Percentiles rank a stretch among this genome's conserved stretches.
phyloP scores from a whole-genome alignment of 73 alveolate genomes.

The Paramecium bursaria region DNA sequence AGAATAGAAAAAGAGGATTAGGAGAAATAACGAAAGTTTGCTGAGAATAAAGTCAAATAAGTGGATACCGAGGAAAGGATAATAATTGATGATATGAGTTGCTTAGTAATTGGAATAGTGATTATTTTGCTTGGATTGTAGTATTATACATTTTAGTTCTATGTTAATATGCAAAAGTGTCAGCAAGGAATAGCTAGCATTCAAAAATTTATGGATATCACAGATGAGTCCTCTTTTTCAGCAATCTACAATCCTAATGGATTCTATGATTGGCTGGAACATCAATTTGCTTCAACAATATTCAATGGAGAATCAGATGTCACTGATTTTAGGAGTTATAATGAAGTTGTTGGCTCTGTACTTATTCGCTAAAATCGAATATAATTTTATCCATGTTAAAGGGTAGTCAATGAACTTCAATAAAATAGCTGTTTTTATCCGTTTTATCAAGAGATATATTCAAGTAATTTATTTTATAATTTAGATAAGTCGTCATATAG shows the following conservation, averaged over 20 bases:
- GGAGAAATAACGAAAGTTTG: neutral
- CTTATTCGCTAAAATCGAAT: neutral
- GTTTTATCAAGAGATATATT: neutral
- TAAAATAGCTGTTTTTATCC: conserved; percentile 19
- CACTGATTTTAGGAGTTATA: conserved; percentile 19
- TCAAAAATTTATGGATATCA: no score
- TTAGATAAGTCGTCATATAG: neutral
- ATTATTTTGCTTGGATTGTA: no score
- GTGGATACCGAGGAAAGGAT: neutral
- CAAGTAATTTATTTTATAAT: no score
- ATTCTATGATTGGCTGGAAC: conserved; percentile 12
- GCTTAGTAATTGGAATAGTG: conserved; percentile 7
- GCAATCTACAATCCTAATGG: no score
- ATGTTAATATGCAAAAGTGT: no score
- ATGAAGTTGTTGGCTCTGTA: conserved; percentile 20
- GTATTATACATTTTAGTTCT: no score
- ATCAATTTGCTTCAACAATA: neutral
- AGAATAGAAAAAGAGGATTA: conserved; percentile 2
- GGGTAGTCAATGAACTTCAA: conserved; percentile 34
- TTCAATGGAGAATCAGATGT: conserved; percentile 36
- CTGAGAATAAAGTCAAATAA: neutral
- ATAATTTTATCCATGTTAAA: neutral
- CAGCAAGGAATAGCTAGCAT: no score
- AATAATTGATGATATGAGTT: conserved; percentile 54
- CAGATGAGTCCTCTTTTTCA: no score